phyloP scores from a whole-genome alignment of 2,329 filamentous ascomycete species.

The Xylariaceae sp. region DNA sequence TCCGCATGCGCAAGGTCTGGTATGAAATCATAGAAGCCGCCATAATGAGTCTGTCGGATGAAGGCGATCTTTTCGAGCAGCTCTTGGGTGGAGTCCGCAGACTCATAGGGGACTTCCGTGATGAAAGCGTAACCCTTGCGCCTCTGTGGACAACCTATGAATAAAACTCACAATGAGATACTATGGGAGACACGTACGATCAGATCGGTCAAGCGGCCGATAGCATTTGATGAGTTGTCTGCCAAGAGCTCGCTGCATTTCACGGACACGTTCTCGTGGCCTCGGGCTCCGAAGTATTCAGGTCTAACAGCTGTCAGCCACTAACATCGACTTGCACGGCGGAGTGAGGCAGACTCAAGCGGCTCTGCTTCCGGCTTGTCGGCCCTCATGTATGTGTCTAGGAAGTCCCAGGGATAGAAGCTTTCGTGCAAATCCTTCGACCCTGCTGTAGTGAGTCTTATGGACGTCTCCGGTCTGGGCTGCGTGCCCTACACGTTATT shows the following conservation, averaged over 20 bases:
- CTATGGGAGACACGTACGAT: conserved; percentile 38
- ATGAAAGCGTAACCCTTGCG: conserved; percentile 72
- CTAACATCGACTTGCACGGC: too few relatives aligned
- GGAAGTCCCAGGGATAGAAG: conserved; percentile 57
- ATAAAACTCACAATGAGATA: too few relatives aligned
- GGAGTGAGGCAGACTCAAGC: conserved; percentile 25
- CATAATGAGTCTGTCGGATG: conserved; percentile 87
- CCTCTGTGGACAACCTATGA: conserved; percentile 39
- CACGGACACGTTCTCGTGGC: conserved; percentile 32
- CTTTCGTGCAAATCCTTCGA: conserved; percentile 55
- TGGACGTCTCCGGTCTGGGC: not conserved
- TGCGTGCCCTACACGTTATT: conserved; percentile 38
- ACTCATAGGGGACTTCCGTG: conserved; percentile 54
- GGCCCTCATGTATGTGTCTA: conserved; percentile 37
- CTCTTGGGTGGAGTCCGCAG: conserved; percentile 63
- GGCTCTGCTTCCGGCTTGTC: conserved; percentile 26
- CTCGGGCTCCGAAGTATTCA: conserved; percentile 21
- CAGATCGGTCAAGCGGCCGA: conserved; percentile 55
- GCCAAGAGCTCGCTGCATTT: conserved; percentile 54
- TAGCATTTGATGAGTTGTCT: conserved; percentile 39
- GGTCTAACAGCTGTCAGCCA: too few relatives aligned
- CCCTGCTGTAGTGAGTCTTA: conserved; percentile 39
- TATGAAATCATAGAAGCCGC: conserved; percentile 72
- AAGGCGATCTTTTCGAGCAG: conserved; percentile 77
- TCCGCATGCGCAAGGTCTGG: conserved; percentile 82